phyloP scores from a whole-genome alignment of 2,329 filamentous ascomycete genomes.

The Aspergillus pseudonomiae region DNA sequence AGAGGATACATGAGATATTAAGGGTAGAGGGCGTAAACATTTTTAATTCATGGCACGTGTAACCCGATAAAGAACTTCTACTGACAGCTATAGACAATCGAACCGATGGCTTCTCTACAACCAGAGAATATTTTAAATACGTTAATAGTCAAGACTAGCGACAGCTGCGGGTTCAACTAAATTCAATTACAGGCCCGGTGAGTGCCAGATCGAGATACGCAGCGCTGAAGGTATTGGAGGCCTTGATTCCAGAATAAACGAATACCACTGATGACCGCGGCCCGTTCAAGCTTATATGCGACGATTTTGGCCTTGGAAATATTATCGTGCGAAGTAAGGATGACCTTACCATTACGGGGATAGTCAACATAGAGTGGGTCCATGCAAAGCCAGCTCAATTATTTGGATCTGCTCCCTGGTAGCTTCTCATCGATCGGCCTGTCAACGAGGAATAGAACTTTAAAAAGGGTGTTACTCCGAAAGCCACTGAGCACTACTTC shows the following conservation, averaged over 20 bases:
- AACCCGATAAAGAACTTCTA: not conserved
- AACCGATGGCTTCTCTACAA: constrained; percentile 5
- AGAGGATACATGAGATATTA: not conserved
- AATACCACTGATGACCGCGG: constrained; percentile 5
- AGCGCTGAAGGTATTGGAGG: constrained; percentile 1
- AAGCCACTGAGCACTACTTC: not conserved
- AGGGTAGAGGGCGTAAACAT: not conserved
- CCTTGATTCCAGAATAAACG: constrained; percentile 2
- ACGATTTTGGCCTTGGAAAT: not conserved
- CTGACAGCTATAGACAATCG: not conserved
- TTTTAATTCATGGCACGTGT: no score
- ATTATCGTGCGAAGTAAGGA: not conserved
- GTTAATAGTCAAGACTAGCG: constrained; percentile 8
- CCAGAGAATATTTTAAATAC: constrained; percentile 10
- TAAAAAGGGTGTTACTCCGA: not conserved
- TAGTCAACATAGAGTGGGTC: not conserved
- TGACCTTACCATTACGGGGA: not conserved
- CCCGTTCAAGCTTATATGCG: constrained; percentile 13
- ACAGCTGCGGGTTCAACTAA: constrained; percentile 7
- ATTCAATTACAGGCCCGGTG: constrained; percentile 6
- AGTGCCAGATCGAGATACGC: constrained; percentile 5
- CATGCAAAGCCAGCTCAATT: not conserved
- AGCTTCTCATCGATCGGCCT: not conserved
- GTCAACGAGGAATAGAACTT: not conserved
- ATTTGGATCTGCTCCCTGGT: not conserved